Base-by-base conservation (phyloP, 2,329 filamentous ascomycete species). In the Beauveria scarabaeidicola region DNA sequence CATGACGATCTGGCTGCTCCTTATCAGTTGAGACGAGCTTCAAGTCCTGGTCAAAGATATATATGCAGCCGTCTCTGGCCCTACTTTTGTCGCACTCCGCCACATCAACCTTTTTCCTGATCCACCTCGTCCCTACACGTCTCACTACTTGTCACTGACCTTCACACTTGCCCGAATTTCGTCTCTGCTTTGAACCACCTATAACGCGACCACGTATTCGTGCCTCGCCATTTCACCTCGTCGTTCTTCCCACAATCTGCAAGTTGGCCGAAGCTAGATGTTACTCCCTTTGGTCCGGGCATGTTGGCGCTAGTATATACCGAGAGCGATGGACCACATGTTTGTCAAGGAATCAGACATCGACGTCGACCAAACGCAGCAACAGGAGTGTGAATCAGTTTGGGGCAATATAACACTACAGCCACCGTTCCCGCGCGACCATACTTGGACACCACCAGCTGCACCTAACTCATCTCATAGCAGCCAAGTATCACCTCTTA, bases 401-500 rank as follows among this genome's bases (percentile, higher is more conserved):
- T 41, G 47, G 41, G 23, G 23, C 41, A 43, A n/a, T 15, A 53
- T 48, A 32, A 11, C 52, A 23, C 32, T 52, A 9, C 52, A 27
- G 11, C 9, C 48, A 54, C 4, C 51, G 15, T 11, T 47, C 32
- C 15, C 53, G 15, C 32, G 5, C 40, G 59, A 52, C 11, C 47
- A 13, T 15, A 46, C 52, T 27, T 56, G 52, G 52, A 52, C 52
- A n/a, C 43, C 32, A 38, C 64, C 68, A 11, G 68, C 68, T 10
- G 62, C 66, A 13, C 46, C 60, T 53, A 61, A 65, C 40, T 65
- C 65, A 38, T 67, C 66, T 52, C 75, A 74, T 40, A 73, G 74
- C 13, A 77, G 78, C 47, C 81, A 81, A 64, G 69, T 82, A 59
- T 83, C 81, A 41, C 81, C 81, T 44, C 73, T 79, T 64, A 83